phyloP scores from a whole-genome alignment of 1,284 basidiomycete species.

The Rhizoctonia solani region DNA sequence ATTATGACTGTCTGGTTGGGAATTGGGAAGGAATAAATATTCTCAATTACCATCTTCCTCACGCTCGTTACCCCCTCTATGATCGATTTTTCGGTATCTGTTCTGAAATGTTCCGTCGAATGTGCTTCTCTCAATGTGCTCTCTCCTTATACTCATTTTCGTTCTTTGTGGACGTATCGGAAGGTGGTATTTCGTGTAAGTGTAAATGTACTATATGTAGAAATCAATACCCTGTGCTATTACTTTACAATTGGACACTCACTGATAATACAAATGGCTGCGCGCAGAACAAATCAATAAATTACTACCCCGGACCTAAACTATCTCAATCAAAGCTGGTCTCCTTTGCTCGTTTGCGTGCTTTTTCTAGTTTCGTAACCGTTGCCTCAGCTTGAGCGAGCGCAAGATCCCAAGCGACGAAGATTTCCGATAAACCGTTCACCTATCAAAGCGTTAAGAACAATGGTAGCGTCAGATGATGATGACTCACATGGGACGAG shows the following conservation, averaged over 20 bases:
- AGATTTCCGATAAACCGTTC: constrained; percentile 74
- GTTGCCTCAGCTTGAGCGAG: constrained; percentile 65
- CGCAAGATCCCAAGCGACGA: constrained; percentile 78
- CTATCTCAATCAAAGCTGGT: constrained; percentile 23
- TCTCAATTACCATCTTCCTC: neutral
- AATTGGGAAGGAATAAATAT: neutral
- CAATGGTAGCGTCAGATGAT: neutral
- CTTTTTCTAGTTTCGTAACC: constrained; percentile 58
- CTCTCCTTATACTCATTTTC: neutral
- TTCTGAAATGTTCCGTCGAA: neutral
- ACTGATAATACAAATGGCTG: constrained; percentile 4
- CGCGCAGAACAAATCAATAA: neutral
- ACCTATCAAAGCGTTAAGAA: constrained; percentile 53
- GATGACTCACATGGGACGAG: constrained; percentile 60
- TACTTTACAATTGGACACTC: neutral
- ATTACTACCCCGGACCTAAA: neutral
- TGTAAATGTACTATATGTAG: constrained; percentile 13
- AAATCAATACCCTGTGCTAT: constrained; percentile 3
- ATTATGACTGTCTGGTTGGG: constrained; percentile 24
- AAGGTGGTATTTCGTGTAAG: neutral
- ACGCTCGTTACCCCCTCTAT: neutral
- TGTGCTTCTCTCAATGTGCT: neutral
- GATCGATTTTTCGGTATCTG: neutral
- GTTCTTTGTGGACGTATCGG: neutral
- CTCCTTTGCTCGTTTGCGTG: constrained; percentile 55